Percentiles rank a stretch among this genome's conserved stretches.
phyloP scores from a whole-genome alignment of 768 basidiomycete genomes.

The Hygrocybe coccinea region DNA sequence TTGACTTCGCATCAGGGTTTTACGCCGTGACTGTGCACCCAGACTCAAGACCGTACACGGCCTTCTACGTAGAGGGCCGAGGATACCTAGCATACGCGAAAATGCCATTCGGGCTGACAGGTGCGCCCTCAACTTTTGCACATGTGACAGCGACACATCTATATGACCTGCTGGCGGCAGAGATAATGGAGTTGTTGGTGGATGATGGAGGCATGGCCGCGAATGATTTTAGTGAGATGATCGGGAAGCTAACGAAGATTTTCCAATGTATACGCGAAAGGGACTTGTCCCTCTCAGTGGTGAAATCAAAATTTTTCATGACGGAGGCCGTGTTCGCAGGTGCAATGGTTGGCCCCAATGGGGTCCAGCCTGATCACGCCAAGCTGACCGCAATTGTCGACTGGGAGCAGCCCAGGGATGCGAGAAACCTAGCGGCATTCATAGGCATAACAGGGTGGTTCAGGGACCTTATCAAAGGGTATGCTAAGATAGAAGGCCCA shows the following conservation, averaged over 20 bases:
- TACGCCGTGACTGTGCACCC: too few species aligned
- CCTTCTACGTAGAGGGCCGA: too few species aligned
- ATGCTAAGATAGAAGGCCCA: slow-evolving; percentile 28
- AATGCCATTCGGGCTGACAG: too few species aligned
- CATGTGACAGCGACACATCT: too few species aligned
- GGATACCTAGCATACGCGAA: too few species aligned
- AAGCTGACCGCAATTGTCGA: slow-evolving; percentile 38
- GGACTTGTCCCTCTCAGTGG: slow-evolving; percentile 33
- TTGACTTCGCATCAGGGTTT: too few species aligned
- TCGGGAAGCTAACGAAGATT: slow-evolving; percentile 22
- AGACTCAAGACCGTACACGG: too few species aligned
- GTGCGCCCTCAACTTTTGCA: too few species aligned
- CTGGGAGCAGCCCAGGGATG: slow-evolving; percentile 27
- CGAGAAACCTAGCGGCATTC: slow-evolving; percentile 29
- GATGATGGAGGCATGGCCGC: slow-evolving; percentile 34
- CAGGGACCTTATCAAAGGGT: slow-evolving; percentile 30
- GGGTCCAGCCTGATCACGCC: slow-evolving; percentile 31
- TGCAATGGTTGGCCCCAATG: slow-evolving; percentile 23
- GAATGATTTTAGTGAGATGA: slow-evolving; percentile 27
- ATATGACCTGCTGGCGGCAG: slow-evolving; percentile 21
- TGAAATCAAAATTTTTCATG: slow-evolving; percentile 35
- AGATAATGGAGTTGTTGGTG: slow-evolving; percentile 32
- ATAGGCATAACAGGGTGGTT: slow-evolving; percentile 35
- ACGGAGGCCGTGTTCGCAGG: slow-evolving; percentile 36
- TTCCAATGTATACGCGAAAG: slow-evolving; percentile 25